Evolutionary conservation across 2,329 filamentous ascomycete species (phyloP), one percentile per base, ranked within the genome.

Genomic region (Clonostachys solani): DNA sequence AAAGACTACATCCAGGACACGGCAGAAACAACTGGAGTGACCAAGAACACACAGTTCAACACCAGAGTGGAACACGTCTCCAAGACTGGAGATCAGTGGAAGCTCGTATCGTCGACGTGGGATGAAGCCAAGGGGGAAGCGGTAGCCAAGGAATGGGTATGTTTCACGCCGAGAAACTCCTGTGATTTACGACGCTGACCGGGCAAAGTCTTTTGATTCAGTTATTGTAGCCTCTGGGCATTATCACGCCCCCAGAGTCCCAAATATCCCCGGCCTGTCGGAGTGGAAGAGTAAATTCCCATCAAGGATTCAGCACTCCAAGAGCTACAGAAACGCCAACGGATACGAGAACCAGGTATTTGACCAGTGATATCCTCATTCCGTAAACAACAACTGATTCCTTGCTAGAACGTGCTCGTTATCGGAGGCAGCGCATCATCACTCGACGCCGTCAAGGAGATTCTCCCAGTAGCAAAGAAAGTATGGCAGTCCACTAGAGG

Each of bases 211-310:
- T 0, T 79, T 94, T 52, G 84, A 89, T 57, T 80, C 81, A 1
- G 71, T 89, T 2, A 75, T 87, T 2, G 77, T 86, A 5, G 82
- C 84, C 0, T 81, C 74, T 23, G 86, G 86, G 0, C 85, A 89
- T 61, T 88, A 86, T 55, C 77, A 79, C 52, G 70, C 83, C 1
- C 81, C 83, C 0, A 77, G 75, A 48, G 65, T 88, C 2, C 85
- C 86, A 0, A 69, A 77, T 37, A 75, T 85, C 4, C 62, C 70
- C 0, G 86, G 85, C 0, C 67, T 88, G 5, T 60, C 67, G 23
- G 68, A 69, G 15, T 87, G 79, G 80, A 80, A 84, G 56, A 45
- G 61, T 10, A 55, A 58, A 5, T 81, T 78, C 51, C 77, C 80
- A 0, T 69, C 67, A 0, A 56, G 66, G 5, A 73, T 89, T 16